Conservation (phyloP, 768 basidiomycete genomes). For the Lactarius hengduanensis region DNA sequence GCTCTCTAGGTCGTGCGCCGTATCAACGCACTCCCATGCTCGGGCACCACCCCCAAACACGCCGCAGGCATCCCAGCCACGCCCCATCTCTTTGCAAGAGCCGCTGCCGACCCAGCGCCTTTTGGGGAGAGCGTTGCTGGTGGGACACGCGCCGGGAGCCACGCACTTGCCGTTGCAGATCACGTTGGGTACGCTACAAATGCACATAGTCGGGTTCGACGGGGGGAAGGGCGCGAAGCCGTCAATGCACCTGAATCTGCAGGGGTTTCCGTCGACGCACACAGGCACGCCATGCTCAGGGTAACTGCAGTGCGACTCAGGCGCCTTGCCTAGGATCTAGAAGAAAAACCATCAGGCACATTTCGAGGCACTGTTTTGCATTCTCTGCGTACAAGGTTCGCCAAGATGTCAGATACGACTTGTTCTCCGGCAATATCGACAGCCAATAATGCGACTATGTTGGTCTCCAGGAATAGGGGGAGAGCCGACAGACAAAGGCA, state of each 20-base stretch:
- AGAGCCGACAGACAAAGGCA: constrained; percentile 47
- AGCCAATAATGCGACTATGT: constrained; percentile 36
- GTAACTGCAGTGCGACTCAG: constrained; percentile 39
- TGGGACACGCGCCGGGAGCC: constrained; percentile 31
- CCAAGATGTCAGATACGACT: constrained; percentile 36
- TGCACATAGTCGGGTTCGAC: constrained; percentile 41
- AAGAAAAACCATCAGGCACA: neutral
- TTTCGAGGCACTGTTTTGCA: neutral
- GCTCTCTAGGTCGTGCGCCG: constrained; percentile 48
- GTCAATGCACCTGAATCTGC: constrained; percentile 47
- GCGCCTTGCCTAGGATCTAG: constrained; percentile 33
- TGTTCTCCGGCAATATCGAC: constrained; percentile 36
- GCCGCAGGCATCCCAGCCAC: constrained; percentile 44
- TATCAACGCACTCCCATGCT: constrained; percentile 52
- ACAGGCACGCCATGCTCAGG: constrained; percentile 41
- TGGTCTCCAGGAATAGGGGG: constrained; percentile 37
- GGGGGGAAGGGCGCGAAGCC: constrained; percentile 40
- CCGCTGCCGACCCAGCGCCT: constrained; percentile 38
- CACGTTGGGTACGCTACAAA: constrained; percentile 42
- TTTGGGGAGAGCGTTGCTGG: constrained; percentile 28
- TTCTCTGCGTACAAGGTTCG: constrained; percentile 37
- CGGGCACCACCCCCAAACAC: constrained; percentile 40
- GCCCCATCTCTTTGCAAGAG: constrained; percentile 18
- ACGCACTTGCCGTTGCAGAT: constrained; percentile 52
- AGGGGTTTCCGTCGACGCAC: constrained; percentile 41